phyloP scores from a whole-genome alignment of 2,329 filamentous ascomycete species.

The Herpomyces periplanetae region DNA sequence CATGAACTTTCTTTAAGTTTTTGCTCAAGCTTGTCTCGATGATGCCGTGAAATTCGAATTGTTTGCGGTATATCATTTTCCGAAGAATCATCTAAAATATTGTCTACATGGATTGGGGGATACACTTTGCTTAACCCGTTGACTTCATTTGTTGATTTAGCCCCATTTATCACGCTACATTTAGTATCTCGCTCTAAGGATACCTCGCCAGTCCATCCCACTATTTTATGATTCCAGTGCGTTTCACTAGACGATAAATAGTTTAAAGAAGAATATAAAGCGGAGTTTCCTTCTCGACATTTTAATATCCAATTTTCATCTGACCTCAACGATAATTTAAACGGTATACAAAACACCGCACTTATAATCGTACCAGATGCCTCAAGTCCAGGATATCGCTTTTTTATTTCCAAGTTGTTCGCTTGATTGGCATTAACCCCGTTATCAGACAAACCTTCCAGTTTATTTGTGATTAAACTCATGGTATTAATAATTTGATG shows the following conservation, averaged over 20 bases:
- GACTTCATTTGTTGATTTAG: conserved; percentile 11
- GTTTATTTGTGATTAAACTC: no score
- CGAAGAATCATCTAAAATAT: conserved; percentile 14
- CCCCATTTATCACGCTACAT: conserved; percentile 6
- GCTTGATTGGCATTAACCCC: no score
- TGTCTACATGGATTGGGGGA: conserved; percentile 34
- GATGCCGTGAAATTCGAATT: conserved; percentile 24
- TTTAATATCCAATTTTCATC: conserved; percentile 20
- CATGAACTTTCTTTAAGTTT: conserved; percentile 30
- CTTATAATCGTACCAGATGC: no score
- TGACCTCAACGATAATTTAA: no score
- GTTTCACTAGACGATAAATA: conserved; percentile 48
- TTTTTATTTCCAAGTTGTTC: no score
- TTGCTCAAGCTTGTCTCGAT: conserved; percentile 30
- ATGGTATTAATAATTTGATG: no score
- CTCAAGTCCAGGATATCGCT: no score
- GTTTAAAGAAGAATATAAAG: conserved; percentile 60
- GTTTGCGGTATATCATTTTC: conserved; percentile 17
- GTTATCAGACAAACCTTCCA: no score
- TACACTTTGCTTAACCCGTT: conserved; percentile 29
- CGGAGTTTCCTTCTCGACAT: conserved; percentile 46
- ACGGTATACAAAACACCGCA: no score
- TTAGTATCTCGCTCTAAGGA: conserved; percentile 11
- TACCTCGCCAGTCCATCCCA: conserved; percentile 81
- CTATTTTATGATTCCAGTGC: conserved; percentile 61